These are phyloP conservation scores for Podosphaera fusca DNA, from an alignment of 2,329 filamentous ascomycete genomes.

Conservation along the genomic window DNA sequence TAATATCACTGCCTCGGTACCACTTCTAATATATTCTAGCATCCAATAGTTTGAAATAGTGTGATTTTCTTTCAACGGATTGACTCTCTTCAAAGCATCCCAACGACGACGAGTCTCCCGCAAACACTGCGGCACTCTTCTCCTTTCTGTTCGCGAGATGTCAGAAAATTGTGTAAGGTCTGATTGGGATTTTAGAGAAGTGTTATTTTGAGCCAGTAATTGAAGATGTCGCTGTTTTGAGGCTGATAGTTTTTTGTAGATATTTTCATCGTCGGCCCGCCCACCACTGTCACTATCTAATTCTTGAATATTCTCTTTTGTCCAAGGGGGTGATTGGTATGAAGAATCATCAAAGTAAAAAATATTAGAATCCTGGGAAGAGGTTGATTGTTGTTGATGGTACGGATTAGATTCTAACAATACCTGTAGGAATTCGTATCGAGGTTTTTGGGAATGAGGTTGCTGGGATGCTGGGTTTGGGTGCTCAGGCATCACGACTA, in stretches of 20 bases:
- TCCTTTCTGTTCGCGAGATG: not conserved
- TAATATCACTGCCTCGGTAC: too few species aligned
- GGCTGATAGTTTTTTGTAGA: slow-evolving; percentile 65
- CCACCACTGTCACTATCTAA: slow-evolving; percentile 64
- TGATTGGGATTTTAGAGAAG: not conserved
- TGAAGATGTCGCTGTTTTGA: slow-evolving; percentile 31
- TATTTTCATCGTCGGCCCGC: slow-evolving; percentile 84
- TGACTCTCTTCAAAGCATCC: too few species aligned
- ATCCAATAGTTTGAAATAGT: not conserved
- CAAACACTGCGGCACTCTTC: not conserved
- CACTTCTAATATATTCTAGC: too few species aligned
- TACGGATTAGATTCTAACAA: slow-evolving; percentile 35
- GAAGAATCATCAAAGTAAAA: slow-evolving; percentile 3
- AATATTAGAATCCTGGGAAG: slow-evolving; percentile 26
- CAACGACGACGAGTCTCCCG: too few species aligned
- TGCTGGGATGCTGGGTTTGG: slow-evolving; percentile 6
- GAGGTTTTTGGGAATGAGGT: slow-evolving; percentile 6
- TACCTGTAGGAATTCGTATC: slow-evolving; percentile 8
- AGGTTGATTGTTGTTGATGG: slow-evolving; percentile 32
- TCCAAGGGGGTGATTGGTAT: not conserved
- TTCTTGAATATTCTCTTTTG: not conserved
- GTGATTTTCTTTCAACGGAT: not conserved
- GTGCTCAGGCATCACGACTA: slow-evolving; percentile 12
- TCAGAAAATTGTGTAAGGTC: not conserved
- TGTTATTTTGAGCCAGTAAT: not conserved